Conservation (phyloP, 768 basidiomycete genomes). For the Pisolithus sp. region DNA sequence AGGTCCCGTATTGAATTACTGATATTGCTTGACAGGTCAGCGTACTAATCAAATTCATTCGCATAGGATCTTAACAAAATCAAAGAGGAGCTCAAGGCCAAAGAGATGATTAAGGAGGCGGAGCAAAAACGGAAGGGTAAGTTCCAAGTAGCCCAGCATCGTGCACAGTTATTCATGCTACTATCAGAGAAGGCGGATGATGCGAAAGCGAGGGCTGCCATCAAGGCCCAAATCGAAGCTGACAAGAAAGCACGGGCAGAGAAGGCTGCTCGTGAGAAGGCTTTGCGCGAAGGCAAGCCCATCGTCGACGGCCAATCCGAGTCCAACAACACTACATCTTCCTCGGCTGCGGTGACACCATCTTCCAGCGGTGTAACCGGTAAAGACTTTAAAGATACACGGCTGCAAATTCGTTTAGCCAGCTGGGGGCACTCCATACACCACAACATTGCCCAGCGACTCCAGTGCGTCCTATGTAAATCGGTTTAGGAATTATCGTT, state of each 20-base stretch:
- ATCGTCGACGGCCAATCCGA: slow-evolving; percentile 27
- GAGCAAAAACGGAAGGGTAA: slow-evolving; percentile 75
- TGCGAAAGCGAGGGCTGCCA: slow-evolving; percentile 72
- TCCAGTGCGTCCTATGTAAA: slow-evolving; percentile 47
- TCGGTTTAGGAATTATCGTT: neutral
- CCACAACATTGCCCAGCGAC: slow-evolving; percentile 74
- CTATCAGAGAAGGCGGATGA: slow-evolving; percentile 82
- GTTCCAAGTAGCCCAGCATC: neutral
- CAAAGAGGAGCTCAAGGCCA: slow-evolving; percentile 70
- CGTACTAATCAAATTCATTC: neutral
- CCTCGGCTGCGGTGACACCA: slow-evolving; percentile 29
- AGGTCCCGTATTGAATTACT: slow-evolving; percentile 35
- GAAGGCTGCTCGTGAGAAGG: slow-evolving; percentile 86
- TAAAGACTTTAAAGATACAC: slow-evolving; percentile 79
- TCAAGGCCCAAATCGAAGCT: slow-evolving; percentile 92
- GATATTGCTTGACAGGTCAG: neutral
- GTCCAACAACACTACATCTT: slow-evolving; percentile 24
- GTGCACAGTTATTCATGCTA: neutral
- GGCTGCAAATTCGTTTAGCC: slow-evolving; percentile 84
- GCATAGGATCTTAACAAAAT: slow-evolving; percentile 61
- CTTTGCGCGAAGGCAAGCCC: slow-evolving; percentile 72
- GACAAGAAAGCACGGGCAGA: slow-evolving; percentile 88
- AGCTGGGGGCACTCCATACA: slow-evolving; percentile 73
- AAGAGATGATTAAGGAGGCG: slow-evolving; percentile 79
- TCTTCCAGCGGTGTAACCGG: slow-evolving; percentile 43